Evolutionary conservation across 1,284 basidiomycete genomes (phyloP).

Genomic region (Cutaneotrichosporon sp.): DNA sequence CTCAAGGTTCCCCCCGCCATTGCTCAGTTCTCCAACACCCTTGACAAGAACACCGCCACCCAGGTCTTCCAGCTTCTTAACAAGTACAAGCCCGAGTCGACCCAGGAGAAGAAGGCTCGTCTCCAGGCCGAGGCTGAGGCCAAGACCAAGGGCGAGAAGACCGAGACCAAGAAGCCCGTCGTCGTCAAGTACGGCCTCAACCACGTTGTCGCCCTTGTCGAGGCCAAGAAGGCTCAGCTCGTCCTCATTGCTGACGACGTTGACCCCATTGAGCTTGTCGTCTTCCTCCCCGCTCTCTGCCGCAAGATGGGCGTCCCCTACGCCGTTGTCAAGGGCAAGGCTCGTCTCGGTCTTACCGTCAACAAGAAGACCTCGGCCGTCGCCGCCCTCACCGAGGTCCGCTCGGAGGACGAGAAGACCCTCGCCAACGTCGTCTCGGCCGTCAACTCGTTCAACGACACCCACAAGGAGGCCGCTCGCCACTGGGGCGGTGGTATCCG

Average conservation of each 20-base stretch:
- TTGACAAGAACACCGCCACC: slow-evolving; percentile 99
- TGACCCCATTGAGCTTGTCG: slow-evolving; percentile 96
- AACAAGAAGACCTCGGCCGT: slow-evolving; percentile 94
- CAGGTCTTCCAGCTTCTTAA: slow-evolving; percentile 97
- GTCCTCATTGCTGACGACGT: slow-evolving; percentile 98
- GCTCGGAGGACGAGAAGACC: slow-evolving; percentile 90
- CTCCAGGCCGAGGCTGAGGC: slow-evolving; percentile 74
- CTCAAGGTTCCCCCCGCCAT: slow-evolving; percentile 98
- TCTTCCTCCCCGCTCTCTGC: slow-evolving; percentile 97
- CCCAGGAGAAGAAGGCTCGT: slow-evolving; percentile 97
- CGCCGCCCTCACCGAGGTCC: slow-evolving; percentile 86
- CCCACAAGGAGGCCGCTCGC: slow-evolving; percentile 76
- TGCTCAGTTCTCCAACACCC: slow-evolving; percentile 94
- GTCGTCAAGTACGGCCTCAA: slow-evolving; percentile 97
- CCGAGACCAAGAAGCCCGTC: slow-evolving; percentile 86
- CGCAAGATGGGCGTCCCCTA: slow-evolving; percentile 98
- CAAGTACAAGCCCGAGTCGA: slow-evolving; percentile 72
- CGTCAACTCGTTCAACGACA: slow-evolving; percentile 91
- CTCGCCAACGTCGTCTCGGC: slow-evolving; percentile 89
- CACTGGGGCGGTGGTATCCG: slow-evolving; percentile 96
- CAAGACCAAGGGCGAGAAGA: slow-evolving; percentile 58
- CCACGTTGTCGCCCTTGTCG: slow-evolving; percentile 91
- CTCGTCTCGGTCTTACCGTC: slow-evolving; percentile 71
- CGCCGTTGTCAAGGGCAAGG: slow-evolving; percentile 96
- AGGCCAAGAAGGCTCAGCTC: slow-evolving; percentile 95